Evolutionary conservation across 768 basidiomycete species (phyloP), one percentile per base, ranked within the genome.

Genomic region (Candolleomyces aberdarensis): DNA sequence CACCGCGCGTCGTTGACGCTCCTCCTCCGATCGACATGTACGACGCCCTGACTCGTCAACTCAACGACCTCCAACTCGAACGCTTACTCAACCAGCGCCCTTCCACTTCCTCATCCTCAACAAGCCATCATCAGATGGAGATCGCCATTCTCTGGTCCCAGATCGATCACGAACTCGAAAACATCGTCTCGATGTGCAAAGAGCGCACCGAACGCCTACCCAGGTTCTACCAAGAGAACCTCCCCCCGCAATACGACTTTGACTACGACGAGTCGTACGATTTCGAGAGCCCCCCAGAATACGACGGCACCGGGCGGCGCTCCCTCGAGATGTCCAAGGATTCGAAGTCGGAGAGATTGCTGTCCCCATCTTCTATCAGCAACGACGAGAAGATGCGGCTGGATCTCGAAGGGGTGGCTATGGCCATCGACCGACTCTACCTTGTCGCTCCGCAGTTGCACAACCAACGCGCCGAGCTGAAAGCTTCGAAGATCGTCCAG

Each of bases 401-500:
- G 68, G 96, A 98, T 71, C 78, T 98, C 19, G 94, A 97, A 65
- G 80, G 83, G 11, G 86, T 98, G 49, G 85, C 92, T 0, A 82
- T 84, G 71, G 95, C 97, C 32, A 96, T 99, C 66, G 95, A 96
- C 70, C 80, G 94, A 41, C 76, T 98, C 11, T 93, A 97, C 71
- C 72, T 83, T 8, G 91, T 89, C 32, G 86, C 94, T 0, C 96
- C 96, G 0, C 95, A 96, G 71, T 74, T 98, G 46, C 85, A 89
- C 61, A 89, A 96, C 70, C 96, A 99, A 72, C 86, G 97, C 0
- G 94, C 92, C n/a, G 95, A 96, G 71, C 83, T 96, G 49, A 88
- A 88, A 67, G 81, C 80, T 5, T 76, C 84, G 26, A 91, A 92
- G 69, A 66, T 87, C 14, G 82, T 81, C n/a, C 81, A 92, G 73